Base-by-base conservation (phyloP, 352 stramenopile genomes). In the Phytophthora macrochlamydospora region DNA sequence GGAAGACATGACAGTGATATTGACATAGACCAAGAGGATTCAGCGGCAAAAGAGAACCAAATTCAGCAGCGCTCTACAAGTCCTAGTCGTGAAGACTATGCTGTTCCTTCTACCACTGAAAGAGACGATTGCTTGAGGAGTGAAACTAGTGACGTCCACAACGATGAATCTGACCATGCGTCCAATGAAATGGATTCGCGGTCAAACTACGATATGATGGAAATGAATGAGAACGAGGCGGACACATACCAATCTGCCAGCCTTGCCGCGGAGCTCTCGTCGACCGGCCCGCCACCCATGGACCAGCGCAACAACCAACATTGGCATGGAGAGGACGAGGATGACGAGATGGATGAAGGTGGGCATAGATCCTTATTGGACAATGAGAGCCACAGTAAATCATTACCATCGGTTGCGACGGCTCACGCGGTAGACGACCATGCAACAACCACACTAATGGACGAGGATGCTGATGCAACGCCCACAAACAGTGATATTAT, bases 1-100 rank as follows among this genome's bases (percentile, higher is more conserved):
- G 43, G 37, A 7, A 68, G 59, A 37, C 67, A 56, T 40, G 56
- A 74, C n/a, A 65, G 56, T 28, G 60, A 71, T 18, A 51, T 67
- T 3, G 42, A 70, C 49, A 62, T 59, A 32, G 58, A 73, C 4
- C 30, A 59, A 62, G 48, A 12, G 7, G 35, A 13, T 33, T 58
- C 35, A 3, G 5, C 24, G 5, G 40, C 28, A 14, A 46, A 59
- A 8, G 12, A 30, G 44, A 30, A 44, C 31, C 24, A 56, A 7
- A 29, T n/a, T 38, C 35, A 48, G 38, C 44, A 51, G 44, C 49
- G 29, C 2, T 6, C 8, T 46, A n/a, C 14, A 8, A 40, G 35
- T 11, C 35, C 35, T 40, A 11, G 9, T 40, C 6, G 6, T 40
- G 40, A 64, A 18, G 5, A 51, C 44, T 32, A 12, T 33, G 28